These are phyloP conservation scores for Trichoderma sp. DNA, from an alignment of 2,329 filamentous ascomycete species.

Conservation along the genomic window DNA sequence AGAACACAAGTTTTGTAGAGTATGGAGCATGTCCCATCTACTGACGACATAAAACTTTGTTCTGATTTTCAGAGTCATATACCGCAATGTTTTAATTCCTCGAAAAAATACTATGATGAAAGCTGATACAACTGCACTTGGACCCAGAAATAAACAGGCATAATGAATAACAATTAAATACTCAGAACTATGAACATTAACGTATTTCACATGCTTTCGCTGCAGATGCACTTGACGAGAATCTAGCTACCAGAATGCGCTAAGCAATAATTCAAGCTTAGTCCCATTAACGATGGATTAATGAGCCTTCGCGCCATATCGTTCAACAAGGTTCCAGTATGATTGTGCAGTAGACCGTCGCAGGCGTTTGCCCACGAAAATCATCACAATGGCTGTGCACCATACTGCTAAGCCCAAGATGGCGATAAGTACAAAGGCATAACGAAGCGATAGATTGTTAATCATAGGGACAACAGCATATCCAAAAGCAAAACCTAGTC, in stretches of 20 bases:
- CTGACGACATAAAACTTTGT: not conserved
- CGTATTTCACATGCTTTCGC: not conserved
- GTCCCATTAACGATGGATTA: not conserved
- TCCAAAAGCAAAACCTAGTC: not conserved
- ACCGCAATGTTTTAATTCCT: not conserved
- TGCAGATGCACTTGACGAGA: not conserved
- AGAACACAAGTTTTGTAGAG: not conserved
- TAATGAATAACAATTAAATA: not conserved
- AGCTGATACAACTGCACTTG: not conserved
- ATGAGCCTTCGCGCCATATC: not conserved
- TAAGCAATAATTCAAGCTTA: not conserved
- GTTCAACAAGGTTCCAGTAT: not conserved
- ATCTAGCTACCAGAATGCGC: not conserved
- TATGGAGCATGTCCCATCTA: not conserved
- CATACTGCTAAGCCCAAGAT: not conserved
- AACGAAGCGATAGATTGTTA: not conserved
- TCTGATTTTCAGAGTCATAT: not conserved
- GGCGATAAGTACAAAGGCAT: not conserved
- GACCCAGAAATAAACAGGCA: not conserved
- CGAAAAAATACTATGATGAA: not conserved
- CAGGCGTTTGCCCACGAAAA: not conserved
- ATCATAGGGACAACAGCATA: not conserved
- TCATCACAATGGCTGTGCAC: not conserved
- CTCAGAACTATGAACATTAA: not conserved
- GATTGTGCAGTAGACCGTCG: not conserved